Evolutionary conservation across 257 asterid genomes (phyloP).

Genomic region (Capsicum pubescens): DNA sequence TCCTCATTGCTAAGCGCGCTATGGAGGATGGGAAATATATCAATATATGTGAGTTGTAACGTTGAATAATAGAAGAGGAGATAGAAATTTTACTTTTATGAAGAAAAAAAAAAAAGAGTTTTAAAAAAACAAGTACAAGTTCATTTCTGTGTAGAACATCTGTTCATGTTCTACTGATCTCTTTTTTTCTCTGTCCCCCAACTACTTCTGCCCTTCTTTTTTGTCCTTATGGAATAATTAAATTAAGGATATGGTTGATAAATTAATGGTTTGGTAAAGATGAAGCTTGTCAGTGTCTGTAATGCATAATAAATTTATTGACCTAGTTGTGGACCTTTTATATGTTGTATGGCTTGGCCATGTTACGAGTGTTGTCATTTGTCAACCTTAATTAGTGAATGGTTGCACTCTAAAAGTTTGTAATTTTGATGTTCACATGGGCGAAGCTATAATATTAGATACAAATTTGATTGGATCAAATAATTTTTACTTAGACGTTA

Average conservation of each 20-base stretch:
- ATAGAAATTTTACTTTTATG: neutral
- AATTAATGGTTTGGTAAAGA: constrained; percentile 8
- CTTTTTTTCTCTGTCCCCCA: neutral
- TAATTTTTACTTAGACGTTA: neutral
- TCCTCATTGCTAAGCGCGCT: neutral
- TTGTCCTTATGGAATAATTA: neutral
- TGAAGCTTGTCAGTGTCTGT: neutral
- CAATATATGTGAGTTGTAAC: neutral
- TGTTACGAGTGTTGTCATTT: constrained; percentile 1
- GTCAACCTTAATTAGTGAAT: neutral
- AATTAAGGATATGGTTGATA: neutral
- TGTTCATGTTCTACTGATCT: neutral
- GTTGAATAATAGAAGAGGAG: constrained; percentile 10
- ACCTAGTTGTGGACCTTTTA: neutral
- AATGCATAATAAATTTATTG: neutral
- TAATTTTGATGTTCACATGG: no score
- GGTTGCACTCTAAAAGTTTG: no score
- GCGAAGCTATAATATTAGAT: neutral
- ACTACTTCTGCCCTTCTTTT: neutral
- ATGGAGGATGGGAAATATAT: neutral
- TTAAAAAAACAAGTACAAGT: neutral
- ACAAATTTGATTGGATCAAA: neutral
- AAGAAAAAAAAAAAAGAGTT: neutral
- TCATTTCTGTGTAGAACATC: neutral
- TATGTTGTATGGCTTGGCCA: neutral